Evolutionary conservation across 139 green algal species (phyloP).

Genomic region (Chlorella sp.): DNA sequence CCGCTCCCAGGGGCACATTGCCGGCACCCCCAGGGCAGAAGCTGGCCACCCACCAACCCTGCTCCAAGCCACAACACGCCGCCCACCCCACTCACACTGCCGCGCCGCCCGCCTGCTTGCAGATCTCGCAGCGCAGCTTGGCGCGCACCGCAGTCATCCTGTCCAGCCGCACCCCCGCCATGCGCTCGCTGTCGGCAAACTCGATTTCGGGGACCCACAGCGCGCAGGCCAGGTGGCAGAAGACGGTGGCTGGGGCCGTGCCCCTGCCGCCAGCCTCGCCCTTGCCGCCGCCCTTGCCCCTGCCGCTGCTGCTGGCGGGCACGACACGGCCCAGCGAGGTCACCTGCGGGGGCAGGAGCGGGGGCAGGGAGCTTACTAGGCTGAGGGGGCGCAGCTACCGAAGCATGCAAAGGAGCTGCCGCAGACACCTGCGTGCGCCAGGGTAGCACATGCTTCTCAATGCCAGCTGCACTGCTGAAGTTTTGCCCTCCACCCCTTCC

Average conservation of each 20-base stretch:
- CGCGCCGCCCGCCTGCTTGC: constrained; percentile 51
- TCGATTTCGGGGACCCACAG: constrained; percentile 50
- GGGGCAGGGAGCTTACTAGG: too few relatives aligned
- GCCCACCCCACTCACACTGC: constrained; percentile 41
- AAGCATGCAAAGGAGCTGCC: neutral
- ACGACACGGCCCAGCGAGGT: constrained; percentile 25
- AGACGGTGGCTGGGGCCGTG: neutral
- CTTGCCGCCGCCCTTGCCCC: neutral
- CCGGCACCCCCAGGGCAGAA: too few relatives aligned
- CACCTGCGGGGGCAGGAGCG: constrained; percentile 17
- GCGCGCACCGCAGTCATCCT: constrained; percentile 30
- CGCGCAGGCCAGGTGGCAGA: constrained; percentile 47
- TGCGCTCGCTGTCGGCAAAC: constrained; percentile 26
- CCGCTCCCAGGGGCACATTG: too few relatives aligned
- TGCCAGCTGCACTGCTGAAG: too few relatives aligned
- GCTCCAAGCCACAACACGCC: neutral
- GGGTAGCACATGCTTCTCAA: too few relatives aligned
- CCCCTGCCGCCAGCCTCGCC: neutral
- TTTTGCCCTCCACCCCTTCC: neutral
- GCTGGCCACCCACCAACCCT: neutral
- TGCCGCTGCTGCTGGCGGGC: neutral
- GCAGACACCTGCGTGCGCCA: too few relatives aligned
- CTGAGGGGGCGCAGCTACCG: too few relatives aligned
- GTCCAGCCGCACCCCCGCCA: constrained; percentile 39
- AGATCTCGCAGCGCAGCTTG: constrained; percentile 43